Base-by-base conservation (phyloP, 2,329 filamentous ascomycete genomes). In the Colletotrichum brevisporum region DNA sequence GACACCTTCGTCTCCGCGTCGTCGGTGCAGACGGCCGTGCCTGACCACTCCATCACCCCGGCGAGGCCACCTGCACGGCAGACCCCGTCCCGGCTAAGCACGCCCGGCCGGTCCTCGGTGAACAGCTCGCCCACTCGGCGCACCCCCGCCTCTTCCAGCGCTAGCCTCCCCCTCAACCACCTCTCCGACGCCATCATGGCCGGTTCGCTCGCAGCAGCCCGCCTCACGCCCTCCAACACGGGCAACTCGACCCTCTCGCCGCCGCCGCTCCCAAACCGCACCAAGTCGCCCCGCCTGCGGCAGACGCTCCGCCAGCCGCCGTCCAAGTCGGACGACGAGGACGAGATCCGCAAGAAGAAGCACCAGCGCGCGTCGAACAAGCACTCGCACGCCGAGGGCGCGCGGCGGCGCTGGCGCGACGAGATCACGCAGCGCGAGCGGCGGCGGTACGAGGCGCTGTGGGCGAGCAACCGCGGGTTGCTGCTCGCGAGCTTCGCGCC, bases 391-490 rank as follows among this genome's bases (percentile, higher is more conserved):
- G 90, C 93, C 74, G 93, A 95, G 76, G 93, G 91, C 0, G 87
- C 91, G 4, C 87, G 93, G 18, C 91, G 89, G 75, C 88, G 92
- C 6, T 96, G 93, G 93, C 88, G 92, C 50, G 92, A 95, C 73
- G 85, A 89, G 70, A 88, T 96, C 50, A 93, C 91, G 0, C 86
- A 89, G 55, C 84, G 89, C 5, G 92, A 96, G 76, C 84, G 92
- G n/a, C 92, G 92, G 75, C 86, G 93, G 1, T 96, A 96, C 78
- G 93, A 95, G 78, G 93, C 92, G 2, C 88, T 96, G 1, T 96
- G 93, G 92, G 93, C 93, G 1, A 93, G 92, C 50, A 96, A 96
- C 74, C 89, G 90, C 56, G 93, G 93, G 0, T 67, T 89, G 0
- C 79, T 88, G 9, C 54, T 65, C 1, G 18, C 18, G 45, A 71